Evolutionary conservation across 1,284 basidiomycete genomes (phyloP).

Genomic region (Leccinum cinnamomeum): DNA sequence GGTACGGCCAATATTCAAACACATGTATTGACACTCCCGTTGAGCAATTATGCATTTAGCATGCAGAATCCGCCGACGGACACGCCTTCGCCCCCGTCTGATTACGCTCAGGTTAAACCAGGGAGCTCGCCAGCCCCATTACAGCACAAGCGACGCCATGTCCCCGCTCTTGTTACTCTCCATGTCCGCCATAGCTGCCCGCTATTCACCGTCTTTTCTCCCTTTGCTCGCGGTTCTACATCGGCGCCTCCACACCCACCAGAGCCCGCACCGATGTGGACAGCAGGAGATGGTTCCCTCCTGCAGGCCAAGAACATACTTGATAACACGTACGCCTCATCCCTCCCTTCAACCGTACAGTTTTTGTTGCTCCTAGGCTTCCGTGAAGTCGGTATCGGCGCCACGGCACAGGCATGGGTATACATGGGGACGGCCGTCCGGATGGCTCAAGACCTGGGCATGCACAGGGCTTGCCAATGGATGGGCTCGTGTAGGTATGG

Average conservation of each 20-base stretch:
- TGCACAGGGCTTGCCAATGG: conserved; percentile 81
- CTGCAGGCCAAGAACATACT: conserved; percentile 70
- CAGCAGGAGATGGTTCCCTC: conserved; percentile 75
- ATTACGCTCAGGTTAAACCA: conserved; percentile 25
- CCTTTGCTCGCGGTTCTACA: conserved; percentile 41
- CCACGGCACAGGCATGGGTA: conserved; percentile 85
- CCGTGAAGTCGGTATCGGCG: conserved; percentile 82
- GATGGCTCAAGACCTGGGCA: conserved; percentile 85
- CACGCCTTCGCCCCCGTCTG: conserved; percentile 36
- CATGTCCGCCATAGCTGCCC: conserved; percentile 77
- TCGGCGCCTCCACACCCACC: conserved; percentile 40
- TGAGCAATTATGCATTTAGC: conserved; percentile 10
- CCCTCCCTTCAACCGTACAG: conserved; percentile 68
- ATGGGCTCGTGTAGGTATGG: conserved; percentile 56
- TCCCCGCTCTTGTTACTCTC: conserved; percentile 71
- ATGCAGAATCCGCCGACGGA: conserved; percentile 29
- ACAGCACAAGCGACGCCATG: conserved; percentile 43
- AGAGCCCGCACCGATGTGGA: conserved; percentile 75
- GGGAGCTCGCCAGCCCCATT: conserved; percentile 38
- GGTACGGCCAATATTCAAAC: conserved; percentile 33
- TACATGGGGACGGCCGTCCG: conserved; percentile 78
- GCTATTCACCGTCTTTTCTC: conserved; percentile 50
- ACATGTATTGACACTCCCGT: neutral
- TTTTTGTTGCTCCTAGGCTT: conserved; percentile 78
- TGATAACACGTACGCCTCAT: conserved; percentile 63